Evolutionary conservation across 129 eudicot genomes (phyloP), one percentile per base, ranked within the genome.

Genomic region (Ambrosia artemisiifolia): DNA sequence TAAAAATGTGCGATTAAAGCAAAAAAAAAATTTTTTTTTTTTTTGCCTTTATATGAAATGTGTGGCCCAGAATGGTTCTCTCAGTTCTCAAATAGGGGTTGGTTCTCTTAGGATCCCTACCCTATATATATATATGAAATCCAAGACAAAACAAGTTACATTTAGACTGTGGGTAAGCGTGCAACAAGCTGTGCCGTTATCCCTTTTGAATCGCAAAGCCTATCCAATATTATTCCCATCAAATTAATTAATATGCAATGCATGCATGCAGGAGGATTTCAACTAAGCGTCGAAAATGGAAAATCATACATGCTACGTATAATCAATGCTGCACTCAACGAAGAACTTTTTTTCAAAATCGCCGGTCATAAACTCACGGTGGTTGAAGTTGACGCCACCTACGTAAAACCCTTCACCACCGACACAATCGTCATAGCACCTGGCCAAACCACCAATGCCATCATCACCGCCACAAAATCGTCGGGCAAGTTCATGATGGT

Each of bases 281-380:
- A 69, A 9, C 6, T 91, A 50, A 85, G 70, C 9, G 95, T 91
- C 2, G 83, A 85, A 19, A 78, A 81, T 16, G 97, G 95, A 36
- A 87, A 91, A 78, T 78, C 89, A 3, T 91, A 91, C 81, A 75
- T 91, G 89, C 78, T 91, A 47, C 91, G 97, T 3, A 78, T 91
- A 53, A 67, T 91, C 85, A 91, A 88, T 53, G 95, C 97, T 69
- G 97, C 91, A 28, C 95, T 91, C 82, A 91, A 91, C 59, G 97
- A 91, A 80, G 97, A 91, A 63, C 91, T 91, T 62, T 91, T 91
- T 84, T 91, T 91, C 87, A 91, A 87, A 43, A 87, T 91, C 68
- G 97, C 97, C n/a, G 95, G 95, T 20, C 97, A 91, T 65, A 70
- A 81, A n/a, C 78, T 91, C 61, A 87, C 80, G 6, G 91, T 91